A percentile compares a stretch with the other conserved stretches of the same genome.
phyloP scores from a whole-genome alignment of 495 filamentous ascomycete genomes.

The Melanomma pulvis-pyrius region DNA sequence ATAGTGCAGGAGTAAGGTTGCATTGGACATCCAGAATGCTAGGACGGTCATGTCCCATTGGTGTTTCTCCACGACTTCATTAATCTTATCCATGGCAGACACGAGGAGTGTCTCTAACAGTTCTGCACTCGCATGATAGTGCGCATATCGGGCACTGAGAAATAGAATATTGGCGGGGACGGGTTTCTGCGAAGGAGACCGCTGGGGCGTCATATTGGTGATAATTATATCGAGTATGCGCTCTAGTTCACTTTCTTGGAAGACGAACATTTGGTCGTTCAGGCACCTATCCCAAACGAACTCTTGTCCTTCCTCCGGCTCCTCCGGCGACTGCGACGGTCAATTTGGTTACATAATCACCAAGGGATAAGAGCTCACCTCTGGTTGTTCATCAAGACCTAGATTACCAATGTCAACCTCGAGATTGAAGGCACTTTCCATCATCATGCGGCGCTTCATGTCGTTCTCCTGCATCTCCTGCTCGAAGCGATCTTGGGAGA shows the following conservation, averaged over 20 bases:
- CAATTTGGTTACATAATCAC: conserved; percentile 9
- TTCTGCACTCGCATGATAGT: conserved; percentile 90
- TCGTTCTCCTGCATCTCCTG: conserved; percentile 98
- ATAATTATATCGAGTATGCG: conserved; percentile 93
- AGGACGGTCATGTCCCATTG: conserved; percentile 99
- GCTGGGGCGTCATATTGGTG: conserved; percentile 96
- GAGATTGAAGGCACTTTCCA: conserved; percentile 96
- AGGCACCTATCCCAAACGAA: conserved; percentile 97
- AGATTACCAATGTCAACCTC: conserved; percentile 96
- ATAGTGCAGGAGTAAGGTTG: conserved; percentile 91
- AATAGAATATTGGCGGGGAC: conserved; percentile 97
- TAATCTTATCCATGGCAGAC: conserved; percentile 93
- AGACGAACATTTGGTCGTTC: conserved; percentile 99
- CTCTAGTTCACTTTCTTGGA: conserved; percentile 89
- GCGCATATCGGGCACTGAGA: conserved; percentile 90
- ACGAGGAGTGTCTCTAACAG: conserved; percentile 77
- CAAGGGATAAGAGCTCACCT: conserved; percentile 58
- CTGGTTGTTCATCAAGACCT: conserved; percentile 92
- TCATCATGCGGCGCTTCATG: conserved; percentile 97
- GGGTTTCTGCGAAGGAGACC: conserved; percentile 93
- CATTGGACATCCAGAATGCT: conserved; percentile 99
- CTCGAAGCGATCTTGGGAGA: conserved; percentile 92
- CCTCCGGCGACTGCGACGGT: conserved; percentile 67
- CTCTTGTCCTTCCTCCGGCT: conserved; percentile 86
- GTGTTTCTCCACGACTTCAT: conserved; percentile 86